Percentiles rank a stretch among this genome's conserved stretches.
Conservation (phyloP, 768 basidiomycete species). For the Vararia minispora region DNA sequence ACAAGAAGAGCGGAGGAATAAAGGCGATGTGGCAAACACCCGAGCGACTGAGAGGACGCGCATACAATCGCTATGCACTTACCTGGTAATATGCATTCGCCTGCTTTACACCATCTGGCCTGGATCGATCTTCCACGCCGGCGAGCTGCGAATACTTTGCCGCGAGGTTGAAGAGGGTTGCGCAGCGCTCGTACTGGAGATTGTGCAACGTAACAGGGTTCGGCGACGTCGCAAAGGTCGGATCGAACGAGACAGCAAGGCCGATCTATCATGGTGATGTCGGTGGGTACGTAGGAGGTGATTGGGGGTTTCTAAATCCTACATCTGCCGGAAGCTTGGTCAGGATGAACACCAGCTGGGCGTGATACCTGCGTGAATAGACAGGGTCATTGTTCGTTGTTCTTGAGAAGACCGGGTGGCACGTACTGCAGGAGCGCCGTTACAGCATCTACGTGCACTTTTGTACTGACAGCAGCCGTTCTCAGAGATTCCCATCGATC, state of each 20-base stretch:
- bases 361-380: conserved; percentile 61
- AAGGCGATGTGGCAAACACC: too few species aligned
- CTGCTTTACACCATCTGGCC: conserved; percentile 73
- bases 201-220: conserved; percentile 57
- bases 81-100: conserved; percentile 67
- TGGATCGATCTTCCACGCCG: conserved; percentile 54
- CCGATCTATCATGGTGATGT: conserved; percentile 38
- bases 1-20: too few species aligned
- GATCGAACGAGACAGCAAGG: conserved; percentile 62
- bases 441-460: conserved; percentile 46
- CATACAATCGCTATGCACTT: conserved; percentile 2
- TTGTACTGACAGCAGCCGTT: conserved; percentile 37
- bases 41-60: too few species aligned
- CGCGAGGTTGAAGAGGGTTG: conserved; percentile 77
- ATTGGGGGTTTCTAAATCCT: conserved; percentile 23
- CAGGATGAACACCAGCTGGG: conserved; percentile 74
- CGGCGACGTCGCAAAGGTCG: conserved; percentile 49
- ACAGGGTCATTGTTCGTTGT: conserved; percentile 1
- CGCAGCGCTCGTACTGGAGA: conserved; percentile 73
- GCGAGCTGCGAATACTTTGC: conserved; percentile 80
- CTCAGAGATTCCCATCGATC: conserved; percentile 57
- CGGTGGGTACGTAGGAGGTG: conserved; percentile 1
- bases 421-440: conserved; percentile 48
- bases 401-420: conserved; percentile 3
- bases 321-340: conserved; percentile 81